Conservation (phyloP, 192 early-diverging fungal species). For the Coemansia sp. region DNA sequence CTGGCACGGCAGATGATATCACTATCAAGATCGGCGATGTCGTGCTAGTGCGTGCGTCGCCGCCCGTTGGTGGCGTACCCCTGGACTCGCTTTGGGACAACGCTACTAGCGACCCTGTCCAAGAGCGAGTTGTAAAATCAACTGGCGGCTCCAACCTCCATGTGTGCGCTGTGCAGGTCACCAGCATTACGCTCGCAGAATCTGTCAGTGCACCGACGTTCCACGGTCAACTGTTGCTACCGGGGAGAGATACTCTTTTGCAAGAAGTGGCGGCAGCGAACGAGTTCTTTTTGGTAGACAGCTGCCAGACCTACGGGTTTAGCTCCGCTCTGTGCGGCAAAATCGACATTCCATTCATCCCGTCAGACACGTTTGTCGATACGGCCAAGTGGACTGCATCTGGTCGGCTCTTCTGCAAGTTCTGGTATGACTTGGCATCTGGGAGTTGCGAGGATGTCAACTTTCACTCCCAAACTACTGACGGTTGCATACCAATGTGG, state of each 20-base stretch:
- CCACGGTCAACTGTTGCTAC: slow-evolving; percentile 59
- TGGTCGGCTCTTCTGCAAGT: slow-evolving; percentile 54
- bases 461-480: slow-evolving; percentile 18
- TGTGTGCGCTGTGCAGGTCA: slow-evolving; percentile 20
- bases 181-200: slow-evolving; percentile 31
- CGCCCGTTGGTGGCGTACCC: slow-evolving; percentile 15
- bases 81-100: slow-evolving; percentile 30
- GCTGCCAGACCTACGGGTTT: slow-evolving; percentile 54
- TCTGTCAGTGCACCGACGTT: neutral
- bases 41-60: slow-evolving; percentile 19
- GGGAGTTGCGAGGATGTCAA: slow-evolving; percentile 62
- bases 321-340: slow-evolving; percentile 52
- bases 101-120: neutral
- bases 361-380: slow-evolving; percentile 28
- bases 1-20: neutral
- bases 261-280: slow-evolving; percentile 58
- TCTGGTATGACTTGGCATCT: slow-evolving; percentile 58
- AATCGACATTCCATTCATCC: slow-evolving; percentile 40
- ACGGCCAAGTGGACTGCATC: slow-evolving; percentile 28
- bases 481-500: slow-evolving; percentile 23
- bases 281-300: slow-evolving; percentile 62
- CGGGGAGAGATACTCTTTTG: slow-evolving; percentile 60
- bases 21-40: slow-evolving; percentile 48
- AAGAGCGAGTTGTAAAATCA: slow-evolving; percentile 2
- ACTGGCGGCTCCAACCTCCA: neutral